Base-by-base conservation (phyloP, 106 monocot species). In the Phalaenopsis equestris region DNA sequence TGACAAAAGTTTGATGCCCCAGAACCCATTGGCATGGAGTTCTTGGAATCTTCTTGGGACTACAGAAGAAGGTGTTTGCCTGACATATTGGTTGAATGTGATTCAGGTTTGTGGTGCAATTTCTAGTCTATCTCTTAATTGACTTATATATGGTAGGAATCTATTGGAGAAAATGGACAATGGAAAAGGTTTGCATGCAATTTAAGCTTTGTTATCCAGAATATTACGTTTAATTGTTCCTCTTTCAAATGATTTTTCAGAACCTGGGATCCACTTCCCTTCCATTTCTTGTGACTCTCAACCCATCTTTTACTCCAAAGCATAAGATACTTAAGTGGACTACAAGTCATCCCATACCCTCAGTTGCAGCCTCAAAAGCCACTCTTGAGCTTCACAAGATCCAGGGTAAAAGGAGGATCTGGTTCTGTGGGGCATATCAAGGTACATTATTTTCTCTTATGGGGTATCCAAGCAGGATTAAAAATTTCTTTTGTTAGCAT, bases 361-460 rank as follows among this genome's bases (percentile, higher is more conserved):
- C 98, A 9, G 92, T 98, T 65, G 88, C 94, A 43, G 94, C 98
- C 39, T 87, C 86, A 81, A 94, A 88, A 83, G 94, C 98, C 80
- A 89, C 98, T 75, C 82, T 86, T 73, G 92, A 94, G 80, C 84
- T 98, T 76, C 75, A 88, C 21, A 77, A 68, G 55, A 90, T 97
- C 43, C 97, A 97, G 80, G 97, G 97, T 57, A 90, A 80, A 75
- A 82, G 97, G 83, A 80, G 86, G 81, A 89, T 97, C 55, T 97
- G 97, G 97, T 97, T 94, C 84, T 92, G 89, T 84, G 97, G 98
- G 67, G 98, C 94, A 58, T 94, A 98, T 64, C 90, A 92, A 77
- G 97, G 98, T 94, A 77, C 15, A 24, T 47, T 75, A 19, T 83
- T 70, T 61, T n/a, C n/a, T 61, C 21, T 21, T 4, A n/a, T 6